phyloP scores from a whole-genome alignment of 371 early-diverging fungal genomes.

The Smittium culicis region DNA sequence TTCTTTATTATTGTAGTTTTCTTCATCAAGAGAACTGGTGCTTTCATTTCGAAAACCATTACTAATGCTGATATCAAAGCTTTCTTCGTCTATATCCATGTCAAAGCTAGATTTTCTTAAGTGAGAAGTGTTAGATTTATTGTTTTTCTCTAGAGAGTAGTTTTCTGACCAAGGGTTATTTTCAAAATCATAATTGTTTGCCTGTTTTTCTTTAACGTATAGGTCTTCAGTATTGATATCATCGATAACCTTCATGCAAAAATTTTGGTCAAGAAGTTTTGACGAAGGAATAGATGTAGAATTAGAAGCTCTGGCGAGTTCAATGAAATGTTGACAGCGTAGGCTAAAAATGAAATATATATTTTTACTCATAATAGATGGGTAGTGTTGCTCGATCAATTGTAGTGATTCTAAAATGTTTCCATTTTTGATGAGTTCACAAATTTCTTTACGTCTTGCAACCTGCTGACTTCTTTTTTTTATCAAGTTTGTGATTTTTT shows the following conservation, averaged over 20 bases:
- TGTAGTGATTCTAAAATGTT: slow-evolving; percentile 54
- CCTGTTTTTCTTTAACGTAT: not conserved
- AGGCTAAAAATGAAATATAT: slow-evolving; percentile 52
- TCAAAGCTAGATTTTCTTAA: not conserved
- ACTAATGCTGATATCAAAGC: not conserved
- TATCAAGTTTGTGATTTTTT: not conserved
- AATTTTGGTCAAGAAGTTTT: not conserved
- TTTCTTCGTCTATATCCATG: not conserved
- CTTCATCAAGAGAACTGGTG: not conserved
- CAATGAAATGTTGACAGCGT: slow-evolving; percentile 67
- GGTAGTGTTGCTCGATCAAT: slow-evolving; percentile 42
- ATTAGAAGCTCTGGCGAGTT: slow-evolving; percentile 41
- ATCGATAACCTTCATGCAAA: no score
- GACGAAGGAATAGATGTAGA: not conserved
- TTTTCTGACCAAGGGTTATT: not conserved
- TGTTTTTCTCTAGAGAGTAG: not conserved
- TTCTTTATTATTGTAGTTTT: not conserved
- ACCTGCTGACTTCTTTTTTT: slow-evolving; percentile 15
- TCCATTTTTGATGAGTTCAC: slow-evolving; percentile 44
- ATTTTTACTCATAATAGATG: slow-evolving; percentile 41
- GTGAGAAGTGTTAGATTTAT: not conserved
- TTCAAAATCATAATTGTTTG: not conserved
- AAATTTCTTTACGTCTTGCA: slow-evolving; percentile 35
- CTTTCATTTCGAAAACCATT: not conserved
- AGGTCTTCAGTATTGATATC: not conserved